Conservation (phyloP, 2,329 filamentous ascomycete species). For the Helminthosporium solani region DNA sequence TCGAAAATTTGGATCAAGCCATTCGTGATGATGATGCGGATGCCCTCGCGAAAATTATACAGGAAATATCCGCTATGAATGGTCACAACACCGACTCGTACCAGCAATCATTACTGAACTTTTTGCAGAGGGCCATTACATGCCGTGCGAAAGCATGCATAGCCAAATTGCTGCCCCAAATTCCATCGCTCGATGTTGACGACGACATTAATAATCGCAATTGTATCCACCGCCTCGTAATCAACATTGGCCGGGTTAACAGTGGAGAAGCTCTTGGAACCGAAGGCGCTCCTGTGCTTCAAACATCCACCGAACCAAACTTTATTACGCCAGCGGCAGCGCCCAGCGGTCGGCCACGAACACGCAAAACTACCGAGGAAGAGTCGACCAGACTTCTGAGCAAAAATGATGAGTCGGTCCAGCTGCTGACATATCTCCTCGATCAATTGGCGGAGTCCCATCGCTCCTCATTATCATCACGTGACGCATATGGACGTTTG, state of each 20-base stretch:
- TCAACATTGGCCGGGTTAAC: slow-evolving; percentile 80
- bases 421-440: slow-evolving; percentile 64
- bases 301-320: slow-evolving; percentile 58
- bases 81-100: slow-evolving; percentile 52
- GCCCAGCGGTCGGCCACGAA: slow-evolving; percentile 62
- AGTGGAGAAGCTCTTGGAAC: slow-evolving; percentile 49
- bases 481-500: slow-evolving; percentile 77
- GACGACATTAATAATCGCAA: slow-evolving; percentile 95
- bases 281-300: slow-evolving; percentile 54
- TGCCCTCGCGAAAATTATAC: slow-evolving; percentile 57
- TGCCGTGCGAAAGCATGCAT: slow-evolving; percentile 69
- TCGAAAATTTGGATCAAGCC: slow-evolving; percentile 72
- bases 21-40: slow-evolving; percentile 67
- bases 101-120: slow-evolving; percentile 72
- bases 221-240: slow-evolving; percentile 87
- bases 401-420: slow-evolving; percentile 73
- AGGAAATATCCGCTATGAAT: slow-evolving; percentile 57
- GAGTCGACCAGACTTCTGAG: slow-evolving; percentile 60
- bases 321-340: slow-evolving; percentile 79
- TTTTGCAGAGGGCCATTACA: slow-evolving; percentile 76
- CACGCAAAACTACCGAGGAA: slow-evolving; percentile 66
- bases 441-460: slow-evolving; percentile 69
- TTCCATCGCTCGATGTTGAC: slow-evolving; percentile 75
- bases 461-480: slow-evolving; percentile 63
- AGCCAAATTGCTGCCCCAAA: slow-evolving; percentile 65